Evolutionary conservation across 78 protist species (phyloP), one percentile per base, ranked within the genome.

Genomic region (Dictyostelium discoideum): DNA sequence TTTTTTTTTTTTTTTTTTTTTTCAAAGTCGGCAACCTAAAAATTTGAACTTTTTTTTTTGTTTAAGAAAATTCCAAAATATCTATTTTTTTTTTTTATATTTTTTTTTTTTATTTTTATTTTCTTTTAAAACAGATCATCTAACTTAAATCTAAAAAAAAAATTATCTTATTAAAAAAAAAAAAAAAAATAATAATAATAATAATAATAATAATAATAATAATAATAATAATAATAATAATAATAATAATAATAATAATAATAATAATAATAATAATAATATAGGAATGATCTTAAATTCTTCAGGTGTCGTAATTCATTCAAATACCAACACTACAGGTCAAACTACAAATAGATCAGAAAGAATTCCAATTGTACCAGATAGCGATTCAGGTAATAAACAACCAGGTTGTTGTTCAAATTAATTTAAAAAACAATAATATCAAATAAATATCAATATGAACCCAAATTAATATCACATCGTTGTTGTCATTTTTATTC

Each of bases 291-390:
- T 87, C 39, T 9, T 82, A 24, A 87, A 87, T 39, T 42, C 26
- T 57, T 54, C 85, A 60, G 72, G 9, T 42, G 7, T 73, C 0
- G 60, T 60, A 22, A 54, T 48, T 44, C 22, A 20, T 63, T 24
- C 93, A 65, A 26, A 37, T 40, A 50, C 29, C 16, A 57, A 87
- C 22, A 37, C 39, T 77, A 37, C 46, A 32, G 81, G 48, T 16
- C 37, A 48, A 60, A 79, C 85, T n/a, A 39, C 93, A 63, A 87
- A 60, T 57, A 77, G 86, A 79, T 32, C 84, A 63, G 93, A 79
- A 26, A 87, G 93, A 79, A 87, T 87, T 79, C 93, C 93, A 79
- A 87, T 87, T 20, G 93, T 87, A 20, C 93, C 93, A 24, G 93
- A 87, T 57, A 39, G 63, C 69, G 82, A 73, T 11, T 7, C 16